Percentiles rank a stretch among this genome's conserved stretches.
Conservation (phyloP, 108 stramenopile genomes). For the Cyclotella distinguenda region DNA sequence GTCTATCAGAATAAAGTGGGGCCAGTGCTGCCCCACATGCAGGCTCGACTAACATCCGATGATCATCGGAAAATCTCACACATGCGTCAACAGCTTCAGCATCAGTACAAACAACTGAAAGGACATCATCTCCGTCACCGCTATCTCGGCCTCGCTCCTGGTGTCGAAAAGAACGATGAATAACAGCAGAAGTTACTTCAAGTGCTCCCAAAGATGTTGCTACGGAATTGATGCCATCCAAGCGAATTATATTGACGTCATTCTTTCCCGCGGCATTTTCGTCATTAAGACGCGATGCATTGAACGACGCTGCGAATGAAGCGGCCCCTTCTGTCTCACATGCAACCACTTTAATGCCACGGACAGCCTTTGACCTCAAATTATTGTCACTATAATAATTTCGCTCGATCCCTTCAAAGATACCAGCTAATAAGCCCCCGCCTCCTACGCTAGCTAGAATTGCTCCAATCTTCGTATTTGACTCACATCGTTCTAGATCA, state of each 20-base stretch:
- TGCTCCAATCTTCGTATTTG: constrained; percentile 51
- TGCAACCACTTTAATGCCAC: constrained; percentile 65
- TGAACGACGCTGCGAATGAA: constrained; percentile 62
- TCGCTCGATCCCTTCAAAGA: constrained; percentile 77
- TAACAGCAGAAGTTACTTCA: constrained; percentile 70
- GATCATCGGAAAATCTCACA: constrained; percentile 69
- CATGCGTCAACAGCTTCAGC: constrained; percentile 82
- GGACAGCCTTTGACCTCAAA: constrained; percentile 17
- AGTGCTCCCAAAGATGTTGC: constrained; percentile 88
- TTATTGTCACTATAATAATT: constrained; percentile 21
- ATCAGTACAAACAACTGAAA: constrained; percentile 72
- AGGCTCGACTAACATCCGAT: constrained; percentile 89
- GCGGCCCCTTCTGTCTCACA: constrained; percentile 90
- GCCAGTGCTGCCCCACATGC: constrained; percentile 91
- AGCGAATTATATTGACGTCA: constrained; percentile 39
- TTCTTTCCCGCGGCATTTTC: constrained; percentile 5
- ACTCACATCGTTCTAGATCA: constrained; percentile 44
- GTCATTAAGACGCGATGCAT: constrained; percentile 2
- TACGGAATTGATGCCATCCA: constrained; percentile 70
- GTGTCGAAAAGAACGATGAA: constrained; percentile 59
- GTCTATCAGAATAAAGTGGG: constrained; percentile 67
- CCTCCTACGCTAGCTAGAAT: constrained; percentile 88
- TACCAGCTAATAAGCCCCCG: constrained; percentile 84
- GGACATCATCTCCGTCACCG: constrained; percentile 41
- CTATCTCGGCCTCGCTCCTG: constrained; percentile 27